Evolutionary conservation across 2,329 filamentous ascomycete genomes (phyloP).

Genomic region (Cadophora malorum): DNA sequence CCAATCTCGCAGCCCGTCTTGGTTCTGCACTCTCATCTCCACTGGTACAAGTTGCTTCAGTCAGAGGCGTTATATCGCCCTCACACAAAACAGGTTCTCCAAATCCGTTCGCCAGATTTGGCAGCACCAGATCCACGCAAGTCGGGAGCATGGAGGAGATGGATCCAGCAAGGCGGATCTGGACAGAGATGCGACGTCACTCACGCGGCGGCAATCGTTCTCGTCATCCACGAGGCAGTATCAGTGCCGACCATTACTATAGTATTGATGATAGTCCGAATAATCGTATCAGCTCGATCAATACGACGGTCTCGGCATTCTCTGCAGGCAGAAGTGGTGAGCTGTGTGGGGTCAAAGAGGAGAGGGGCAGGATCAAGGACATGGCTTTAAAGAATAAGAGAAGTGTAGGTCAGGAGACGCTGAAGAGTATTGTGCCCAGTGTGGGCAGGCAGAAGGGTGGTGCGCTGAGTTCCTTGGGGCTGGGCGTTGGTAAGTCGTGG

Average conservation of each 20-base stretch:
- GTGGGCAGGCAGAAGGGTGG: conserved; percentile 24
- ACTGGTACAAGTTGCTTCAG: background rate
- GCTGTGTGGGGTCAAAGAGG: conserved; percentile 17
- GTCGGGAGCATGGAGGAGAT: conserved; percentile 30
- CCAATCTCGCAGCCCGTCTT: conserved; percentile 10
- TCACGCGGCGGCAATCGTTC: conserved; percentile 36
- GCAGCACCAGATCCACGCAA: conserved; percentile 6
- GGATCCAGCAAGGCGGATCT: conserved; percentile 45
- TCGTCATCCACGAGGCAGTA: conserved; percentile 31
- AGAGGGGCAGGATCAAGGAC: conserved; percentile 31
- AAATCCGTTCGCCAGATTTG: conserved; percentile 20
- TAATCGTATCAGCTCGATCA: conserved; percentile 26
- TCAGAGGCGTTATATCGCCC: background rate
- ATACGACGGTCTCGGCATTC: conserved; percentile 15
- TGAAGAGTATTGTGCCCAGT: conserved; percentile 38
- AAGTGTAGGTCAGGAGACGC: conserved; percentile 35
- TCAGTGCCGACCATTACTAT: conserved; percentile 38
- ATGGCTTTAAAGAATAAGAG: conserved; percentile 37
- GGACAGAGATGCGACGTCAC: conserved; percentile 42
- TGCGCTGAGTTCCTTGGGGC: conserved; percentile 22
- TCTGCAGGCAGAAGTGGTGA: background rate
- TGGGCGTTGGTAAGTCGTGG: conserved; percentile 26
- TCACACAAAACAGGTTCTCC: conserved; percentile 8
- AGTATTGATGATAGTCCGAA: conserved; percentile 29
- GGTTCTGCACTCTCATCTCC: conserved; percentile 14